Conservation (phyloP, 768 basidiomycete genomes). For the Mycena amicta region DNA sequence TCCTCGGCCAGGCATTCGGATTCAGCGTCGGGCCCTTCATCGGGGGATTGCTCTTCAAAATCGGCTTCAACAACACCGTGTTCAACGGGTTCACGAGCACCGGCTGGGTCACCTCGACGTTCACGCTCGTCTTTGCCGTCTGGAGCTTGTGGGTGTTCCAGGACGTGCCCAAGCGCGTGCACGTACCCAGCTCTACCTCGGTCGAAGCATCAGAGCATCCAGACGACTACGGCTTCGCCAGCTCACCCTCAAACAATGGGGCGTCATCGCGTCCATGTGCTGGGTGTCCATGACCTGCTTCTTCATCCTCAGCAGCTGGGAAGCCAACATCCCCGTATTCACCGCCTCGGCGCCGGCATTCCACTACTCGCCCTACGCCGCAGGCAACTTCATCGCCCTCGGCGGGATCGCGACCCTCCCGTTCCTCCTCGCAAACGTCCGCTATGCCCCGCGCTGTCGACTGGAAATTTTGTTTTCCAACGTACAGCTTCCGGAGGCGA, state of each 20-base stretch:
- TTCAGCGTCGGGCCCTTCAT: conserved; percentile 52
- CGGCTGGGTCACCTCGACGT: conserved; percentile 48
- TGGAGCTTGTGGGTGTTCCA: conserved; percentile 29
- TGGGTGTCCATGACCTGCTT: conserved; percentile 73
- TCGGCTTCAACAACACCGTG: conserved; percentile 44
- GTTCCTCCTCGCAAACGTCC: conserved; percentile 64
- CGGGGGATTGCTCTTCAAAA: conserved; percentile 51
- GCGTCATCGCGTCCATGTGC: conserved; percentile 63
- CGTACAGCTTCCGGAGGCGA: not conserved
- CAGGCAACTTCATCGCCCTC: conserved; percentile 72
- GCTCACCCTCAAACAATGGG: conserved; percentile 43
- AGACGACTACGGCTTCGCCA: not conserved
- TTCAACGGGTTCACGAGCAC: conserved; percentile 58
- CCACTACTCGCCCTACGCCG: conserved; percentile 59
- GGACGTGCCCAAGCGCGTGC: conserved; percentile 25
- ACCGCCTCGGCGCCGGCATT: conserved; percentile 41
- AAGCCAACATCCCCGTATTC: conserved; percentile 68
- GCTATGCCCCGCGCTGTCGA: conserved; percentile 47
- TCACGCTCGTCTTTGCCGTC: conserved; percentile 45
- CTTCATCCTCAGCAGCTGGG: conserved; percentile 72
- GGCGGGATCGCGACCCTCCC: conserved; percentile 65
- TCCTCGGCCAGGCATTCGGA: conserved; percentile 49
- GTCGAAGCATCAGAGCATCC: conserved; percentile 2
- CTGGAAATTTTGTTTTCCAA: not conserved
- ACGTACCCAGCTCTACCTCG: not conserved